Evolutionary conservation across 2,329 filamentous ascomycete genomes (phyloP).

Genomic region (Cladosporium phlei): DNA sequence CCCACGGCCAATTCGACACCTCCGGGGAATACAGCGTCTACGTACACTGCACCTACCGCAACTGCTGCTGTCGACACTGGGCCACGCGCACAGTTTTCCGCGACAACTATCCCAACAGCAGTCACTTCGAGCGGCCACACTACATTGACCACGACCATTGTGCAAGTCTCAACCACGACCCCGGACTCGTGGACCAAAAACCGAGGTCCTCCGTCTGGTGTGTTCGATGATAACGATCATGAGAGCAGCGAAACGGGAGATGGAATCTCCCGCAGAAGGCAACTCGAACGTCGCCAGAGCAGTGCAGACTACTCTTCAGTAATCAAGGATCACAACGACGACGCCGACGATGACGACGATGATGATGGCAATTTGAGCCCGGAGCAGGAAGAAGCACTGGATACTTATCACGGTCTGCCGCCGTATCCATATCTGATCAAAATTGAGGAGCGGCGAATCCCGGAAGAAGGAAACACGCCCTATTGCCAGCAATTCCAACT

Average conservation of each 20-base stretch:
- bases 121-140: background rate
- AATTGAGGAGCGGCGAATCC: slow-evolving; percentile 59
- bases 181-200: slow-evolving; percentile 1
- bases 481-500: slow-evolving; percentile 65
- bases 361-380: slow-evolving; percentile 14
- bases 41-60: slow-evolving; percentile 5
- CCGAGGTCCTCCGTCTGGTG: background rate
- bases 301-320: background rate
- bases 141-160: slow-evolving; percentile 13
- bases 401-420: slow-evolving; percentile 7
- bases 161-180: slow-evolving; percentile 12
- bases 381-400: slow-evolving; percentile 11
- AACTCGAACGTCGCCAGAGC: background rate
- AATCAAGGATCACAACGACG: background rate
- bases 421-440: slow-evolving; percentile 55
- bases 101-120: background rate
- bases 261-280: background rate
- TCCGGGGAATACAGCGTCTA: background rate
- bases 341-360: slow-evolving; percentile 12
- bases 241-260: background rate
- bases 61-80: background rate
- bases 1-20: slow-evolving; percentile 11
- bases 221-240: background rate
- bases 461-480: slow-evolving; percentile 41
- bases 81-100: background rate